Evolutionary conservation across 441 rosid genomes (phyloP), one percentile per base, ranked within the genome.

Genomic region (Codiaeum variegatum): DNA sequence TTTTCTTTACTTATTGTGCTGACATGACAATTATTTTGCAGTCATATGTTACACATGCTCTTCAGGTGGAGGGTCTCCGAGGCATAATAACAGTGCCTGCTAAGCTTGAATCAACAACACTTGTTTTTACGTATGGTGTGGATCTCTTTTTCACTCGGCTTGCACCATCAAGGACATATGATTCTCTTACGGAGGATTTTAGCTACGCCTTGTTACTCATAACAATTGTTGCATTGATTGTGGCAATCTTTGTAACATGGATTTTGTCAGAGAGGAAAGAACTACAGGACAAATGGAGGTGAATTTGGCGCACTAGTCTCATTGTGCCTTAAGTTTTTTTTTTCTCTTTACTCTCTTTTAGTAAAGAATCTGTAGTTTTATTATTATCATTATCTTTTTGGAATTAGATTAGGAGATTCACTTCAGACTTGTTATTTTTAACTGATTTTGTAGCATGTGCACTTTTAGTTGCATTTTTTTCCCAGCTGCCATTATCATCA

Each of bases 91-190:
- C 98, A 2, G 94, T 90, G 69, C 93, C 99, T 15, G 90, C 97
- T 13, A 96, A 89, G 87, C 90, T 96, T 76, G 99, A 96, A 85
- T 96, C 99, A 12, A 91, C 95, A 19, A 88, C 97, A 55, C 97
- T 91, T 3, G 90, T 91, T 21, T 96, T 96, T 73, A 84, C 95
- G 2, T 88, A 92, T 61, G 99, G 99, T 24, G 91, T 94, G 38
- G 99, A 96, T 79, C 92, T 93, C 75, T 93, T 96, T 82, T 93
- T 87, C 79, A 91, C 97, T 59, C 96, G 83, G 44, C 93, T 93
- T 36, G 98, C 99, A 12, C 97, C 98, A 42, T 96, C 99, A n/a
- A 92, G 90, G 87, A 96, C 97, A 11, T 96, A 91, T 15, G 99
- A 96, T 85, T 96, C 99, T 0, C 94, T 96, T 62, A 96, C 99